Conservation (phyloP, 495 filamentous ascomycete genomes). For the Talaromyces ruber region DNA sequence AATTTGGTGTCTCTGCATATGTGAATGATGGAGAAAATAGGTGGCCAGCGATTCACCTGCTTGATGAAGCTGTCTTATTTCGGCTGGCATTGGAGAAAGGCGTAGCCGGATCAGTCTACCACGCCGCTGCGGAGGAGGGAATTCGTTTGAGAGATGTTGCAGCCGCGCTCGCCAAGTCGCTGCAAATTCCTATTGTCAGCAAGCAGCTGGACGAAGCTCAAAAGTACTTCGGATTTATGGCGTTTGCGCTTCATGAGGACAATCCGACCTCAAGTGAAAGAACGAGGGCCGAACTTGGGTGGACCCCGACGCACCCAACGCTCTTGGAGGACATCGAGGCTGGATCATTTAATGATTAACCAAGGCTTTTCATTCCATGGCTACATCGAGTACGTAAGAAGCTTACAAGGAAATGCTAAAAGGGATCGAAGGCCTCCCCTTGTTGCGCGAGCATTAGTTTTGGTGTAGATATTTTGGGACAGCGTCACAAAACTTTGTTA, state of each 20-base stretch:
- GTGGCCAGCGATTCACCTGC: conserved; percentile 31
- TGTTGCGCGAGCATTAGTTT: background rate
- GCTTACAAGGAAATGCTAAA: background rate
- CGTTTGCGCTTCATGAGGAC: conserved; percentile 14
- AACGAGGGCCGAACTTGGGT: conserved; percentile 31
- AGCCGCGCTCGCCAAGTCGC: conserved; percentile 21
- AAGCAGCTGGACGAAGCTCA: conserved; percentile 21
- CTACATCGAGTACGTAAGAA: background rate
- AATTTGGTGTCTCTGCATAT: conserved; percentile 27
- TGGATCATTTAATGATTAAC: conserved; percentile 5
- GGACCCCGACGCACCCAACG: conserved; percentile 19
- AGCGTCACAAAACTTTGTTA: background rate
- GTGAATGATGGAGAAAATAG: conserved; percentile 32
- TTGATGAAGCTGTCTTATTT: conserved; percentile 32
- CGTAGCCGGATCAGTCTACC: conserved; percentile 24
- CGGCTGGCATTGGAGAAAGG: conserved; percentile 36
- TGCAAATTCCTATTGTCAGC: conserved; percentile 20
- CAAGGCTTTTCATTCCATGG: background rate
- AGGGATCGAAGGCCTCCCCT: background rate
- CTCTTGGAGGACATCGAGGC: conserved; percentile 29
- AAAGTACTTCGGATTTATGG: conserved; percentile 23
- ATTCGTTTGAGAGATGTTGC: conserved; percentile 31
- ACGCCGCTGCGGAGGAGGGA: conserved; percentile 32
- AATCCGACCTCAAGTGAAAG: conserved; percentile 32
- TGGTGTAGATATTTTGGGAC: background rate